A percentile compares a stretch with the other conserved stretches of the same genome.
These are phyloP conservation scores for Corchorus capsularis DNA, from an alignment of 345 rosid genomes.

Conservation along the genomic window DNA sequence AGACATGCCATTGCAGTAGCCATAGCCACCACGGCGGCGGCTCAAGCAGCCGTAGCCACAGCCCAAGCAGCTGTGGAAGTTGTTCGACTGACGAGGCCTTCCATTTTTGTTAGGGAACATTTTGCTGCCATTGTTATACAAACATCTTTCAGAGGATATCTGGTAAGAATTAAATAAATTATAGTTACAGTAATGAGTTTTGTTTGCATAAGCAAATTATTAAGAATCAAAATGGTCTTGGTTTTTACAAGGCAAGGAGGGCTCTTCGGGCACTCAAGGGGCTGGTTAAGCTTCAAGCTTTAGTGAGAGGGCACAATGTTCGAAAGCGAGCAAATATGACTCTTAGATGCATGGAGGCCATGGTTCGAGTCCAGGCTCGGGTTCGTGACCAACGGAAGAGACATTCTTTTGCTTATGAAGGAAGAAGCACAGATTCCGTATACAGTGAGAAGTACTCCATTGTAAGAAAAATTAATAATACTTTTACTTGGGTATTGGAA, in stretches of 20 bases:
- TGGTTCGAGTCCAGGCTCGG: slow-evolving; percentile 72
- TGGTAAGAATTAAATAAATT: slow-evolving; percentile 43
- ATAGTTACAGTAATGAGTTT: background rate
- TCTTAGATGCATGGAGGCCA: slow-evolving; percentile 69
- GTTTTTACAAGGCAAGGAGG: slow-evolving; percentile 62
- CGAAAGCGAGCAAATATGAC: slow-evolving; percentile 70
- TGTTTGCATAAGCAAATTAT: no score
- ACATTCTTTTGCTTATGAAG: slow-evolving; percentile 43
- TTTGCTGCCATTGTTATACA: slow-evolving; percentile 74
- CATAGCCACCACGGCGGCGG: slow-evolving; percentile 54
- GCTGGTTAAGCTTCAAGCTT: slow-evolving; percentile 82
- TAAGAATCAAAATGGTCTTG: background rate
- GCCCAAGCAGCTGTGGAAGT: slow-evolving; percentile 62
- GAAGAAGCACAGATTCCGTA: slow-evolving; percentile 28
- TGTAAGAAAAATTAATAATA: slow-evolving; percentile 19
- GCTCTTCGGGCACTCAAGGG: slow-evolving; percentile 78
- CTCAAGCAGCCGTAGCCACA: slow-evolving; percentile 61
- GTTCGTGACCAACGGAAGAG: slow-evolving; percentile 53
- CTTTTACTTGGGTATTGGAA: no score
- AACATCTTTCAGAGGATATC: slow-evolving; percentile 76
- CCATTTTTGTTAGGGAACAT: slow-evolving; percentile 51
- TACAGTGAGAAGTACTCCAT: slow-evolving; percentile 25
- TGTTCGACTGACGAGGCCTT: slow-evolving; percentile 46
- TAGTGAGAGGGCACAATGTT: slow-evolving; percentile 86
- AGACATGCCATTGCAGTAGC: slow-evolving; percentile 56